Evolutionary conservation across 345 rosid species (phyloP).

Genomic region (Bruguiera gymnorhiza): DNA sequence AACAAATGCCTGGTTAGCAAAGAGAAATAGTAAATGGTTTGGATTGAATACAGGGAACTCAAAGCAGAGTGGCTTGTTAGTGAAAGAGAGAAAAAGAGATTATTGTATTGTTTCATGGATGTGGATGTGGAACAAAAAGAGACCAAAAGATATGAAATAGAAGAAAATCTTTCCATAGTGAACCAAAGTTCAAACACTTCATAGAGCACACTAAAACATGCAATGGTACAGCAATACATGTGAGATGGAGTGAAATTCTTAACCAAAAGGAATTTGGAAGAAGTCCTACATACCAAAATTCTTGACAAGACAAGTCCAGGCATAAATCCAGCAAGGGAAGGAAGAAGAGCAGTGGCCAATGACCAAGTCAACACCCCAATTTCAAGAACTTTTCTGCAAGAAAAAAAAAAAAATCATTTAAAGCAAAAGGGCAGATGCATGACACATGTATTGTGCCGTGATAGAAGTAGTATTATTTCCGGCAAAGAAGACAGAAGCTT

Average conservation of each 20-base stretch:
- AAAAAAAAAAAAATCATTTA: neutral
- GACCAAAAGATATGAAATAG: too few species aligned
- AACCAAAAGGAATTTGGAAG: conserved; percentile 4
- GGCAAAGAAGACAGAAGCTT: too few species aligned
- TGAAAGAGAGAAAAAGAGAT: neutral
- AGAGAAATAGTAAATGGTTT: neutral
- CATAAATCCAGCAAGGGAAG: conserved; percentile 81
- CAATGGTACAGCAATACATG: neutral
- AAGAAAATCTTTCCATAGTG: too few species aligned
- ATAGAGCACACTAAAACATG: too few species aligned
- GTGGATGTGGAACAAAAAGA: too few species aligned
- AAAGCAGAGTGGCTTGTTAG: neutral
- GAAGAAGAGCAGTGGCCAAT: conserved; percentile 79
- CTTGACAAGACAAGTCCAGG: conserved; percentile 80
- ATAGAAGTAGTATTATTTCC: neutral
- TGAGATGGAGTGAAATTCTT: neutral
- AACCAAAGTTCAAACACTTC: too few species aligned
- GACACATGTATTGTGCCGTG: neutral
- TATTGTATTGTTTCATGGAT: too few species aligned
- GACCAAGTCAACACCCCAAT: conserved; percentile 91
- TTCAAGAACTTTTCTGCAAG: conserved; percentile 70
- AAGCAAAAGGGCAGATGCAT: neutral
- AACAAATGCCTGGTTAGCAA: neutral
- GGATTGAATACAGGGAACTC: neutral
- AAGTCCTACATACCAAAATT: conserved; percentile 53